Evolutionary conservation across 2,329 filamentous ascomycete genomes (phyloP), one percentile per base, ranked within the genome.

Genomic region (Chrysoporthe deuterocubensis): DNA sequence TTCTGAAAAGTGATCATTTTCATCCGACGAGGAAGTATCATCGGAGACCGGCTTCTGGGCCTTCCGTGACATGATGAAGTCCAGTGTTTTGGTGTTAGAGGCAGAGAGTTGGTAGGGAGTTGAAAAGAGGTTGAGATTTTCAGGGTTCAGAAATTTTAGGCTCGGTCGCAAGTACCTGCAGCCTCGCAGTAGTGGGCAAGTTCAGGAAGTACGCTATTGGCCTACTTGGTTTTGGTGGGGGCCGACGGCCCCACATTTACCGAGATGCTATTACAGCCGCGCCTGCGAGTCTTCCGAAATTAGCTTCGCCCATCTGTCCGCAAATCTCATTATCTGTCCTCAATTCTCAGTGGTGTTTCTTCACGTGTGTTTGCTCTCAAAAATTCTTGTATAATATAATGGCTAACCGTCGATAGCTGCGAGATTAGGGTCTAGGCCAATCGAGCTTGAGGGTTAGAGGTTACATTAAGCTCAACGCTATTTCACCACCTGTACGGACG

Each of bases 1-100:
- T 8, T 52, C 63, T 18, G 68, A 68, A 32, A 65, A 69, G 9
- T 71, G 70, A n/a, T 75, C 72, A 13, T 75, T 72, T 56, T 70
- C 68, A 43, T 71, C 73, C 54, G 76, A 76, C 18, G 73, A 74
- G 26, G 26, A 26, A 16, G 72, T 71, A 60, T 76, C 74, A 48
- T 76, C 73, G 56, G 60, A 48, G 7, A 61, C 4, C 42, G 50
- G 54, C 18, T 64, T 48, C 48, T 70, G 66, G 37, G 59, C 54
- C 50, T 68, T 70, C 46, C 66, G 66, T 32, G 68, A 70, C 68
- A 70, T 70, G 65, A 48, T 61, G 46, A 37, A 26, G 26, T 21
- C 46, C 34, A 3, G n/a, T 43, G n/a, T 60, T 5, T 21, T 21
- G 54, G 32, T 34, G 50, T 13, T 16, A 14, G 21, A 32, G 14